These are phyloP conservation scores for Eragrostis nindensis DNA, from an alignment of 176 grass and related monocot genomes.

Conservation along the genomic window DNA sequence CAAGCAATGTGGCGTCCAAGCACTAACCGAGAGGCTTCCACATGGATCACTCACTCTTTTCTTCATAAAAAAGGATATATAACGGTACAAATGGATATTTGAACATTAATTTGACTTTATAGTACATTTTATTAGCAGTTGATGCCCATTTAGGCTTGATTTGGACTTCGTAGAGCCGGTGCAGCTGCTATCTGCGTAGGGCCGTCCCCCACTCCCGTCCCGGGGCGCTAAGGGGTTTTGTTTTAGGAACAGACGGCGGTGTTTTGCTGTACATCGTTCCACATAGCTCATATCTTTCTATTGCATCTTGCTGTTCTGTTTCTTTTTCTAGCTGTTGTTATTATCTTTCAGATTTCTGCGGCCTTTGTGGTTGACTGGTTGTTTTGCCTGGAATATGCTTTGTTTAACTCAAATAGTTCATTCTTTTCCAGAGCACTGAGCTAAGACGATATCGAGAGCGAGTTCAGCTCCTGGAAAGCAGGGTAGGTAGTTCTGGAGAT, in stretches of 20 bases:
- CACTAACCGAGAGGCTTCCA: constrained; percentile 1
- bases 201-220: too few relatives aligned
- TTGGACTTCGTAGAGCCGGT: too few relatives aligned
- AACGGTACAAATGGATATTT: constrained; percentile 16
- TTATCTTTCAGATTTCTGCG: background rate
- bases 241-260: too few relatives aligned
- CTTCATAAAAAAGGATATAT: background rate
- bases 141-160: background rate
- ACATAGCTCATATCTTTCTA: background rate
- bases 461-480: constrained; percentile 62
- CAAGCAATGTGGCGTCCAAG: constrained; percentile 23
- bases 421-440: constrained; percentile 59
- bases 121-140: constrained; percentile 19
- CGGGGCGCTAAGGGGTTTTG: too few relatives aligned
- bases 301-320: constrained; percentile 9
- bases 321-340: constrained; percentile 19
- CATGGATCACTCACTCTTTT: background rate
- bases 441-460: constrained; percentile 61
- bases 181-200: too few relatives aligned
- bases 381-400: constrained; percentile 14
- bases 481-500: constrained; percentile 48
- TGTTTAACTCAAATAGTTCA: constrained; percentile 30
- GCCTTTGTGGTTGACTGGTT: constrained; percentile 1
- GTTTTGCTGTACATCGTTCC: background rate
- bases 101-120: constrained; percentile 24